These are phyloP conservation scores for Trichoderma erinaceum DNA, from an alignment of 495 filamentous ascomycete genomes.

Conservation along the genomic window DNA sequence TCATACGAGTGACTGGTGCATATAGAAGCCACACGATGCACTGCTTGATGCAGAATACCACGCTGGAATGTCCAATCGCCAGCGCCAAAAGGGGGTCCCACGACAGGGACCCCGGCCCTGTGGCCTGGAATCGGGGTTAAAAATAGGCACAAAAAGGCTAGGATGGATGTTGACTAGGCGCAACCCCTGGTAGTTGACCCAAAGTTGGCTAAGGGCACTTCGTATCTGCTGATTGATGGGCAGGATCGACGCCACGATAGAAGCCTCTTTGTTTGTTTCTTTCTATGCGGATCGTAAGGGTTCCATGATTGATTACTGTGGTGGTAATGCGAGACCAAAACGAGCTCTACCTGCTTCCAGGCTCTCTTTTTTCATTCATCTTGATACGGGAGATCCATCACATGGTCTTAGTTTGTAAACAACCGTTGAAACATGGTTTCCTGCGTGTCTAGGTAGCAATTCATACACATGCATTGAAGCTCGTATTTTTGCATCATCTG, in stretches of 20 bases:
- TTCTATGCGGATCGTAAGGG: neutral
- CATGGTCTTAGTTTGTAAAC: neutral
- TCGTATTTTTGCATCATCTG: neutral
- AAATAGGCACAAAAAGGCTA: neutral
- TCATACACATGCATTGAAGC: neutral
- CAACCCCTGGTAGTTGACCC: neutral
- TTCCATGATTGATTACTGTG: neutral
- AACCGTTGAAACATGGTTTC: neutral
- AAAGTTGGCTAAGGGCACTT: neutral
- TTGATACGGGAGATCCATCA: no score
- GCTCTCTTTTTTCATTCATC: no score
- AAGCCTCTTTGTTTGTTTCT: neutral
- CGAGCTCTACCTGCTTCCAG: no score
- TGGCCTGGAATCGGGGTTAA: neutral
- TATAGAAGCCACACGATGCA: neutral
- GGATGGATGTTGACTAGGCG: neutral
- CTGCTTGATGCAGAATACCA: neutral
- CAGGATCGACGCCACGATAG: slow-evolving; percentile 1
- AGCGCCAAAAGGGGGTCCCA: neutral
- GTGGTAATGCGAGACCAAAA: neutral
- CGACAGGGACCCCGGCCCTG: neutral
- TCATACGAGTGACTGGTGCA: neutral
- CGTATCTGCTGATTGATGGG: slow-evolving; percentile 11
- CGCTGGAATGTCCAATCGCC: neutral
- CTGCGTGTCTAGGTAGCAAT: neutral